Base-by-base conservation (phyloP, 202 grass and related monocot genomes). In the Bolboschoenoplectus hybrid region DNA sequence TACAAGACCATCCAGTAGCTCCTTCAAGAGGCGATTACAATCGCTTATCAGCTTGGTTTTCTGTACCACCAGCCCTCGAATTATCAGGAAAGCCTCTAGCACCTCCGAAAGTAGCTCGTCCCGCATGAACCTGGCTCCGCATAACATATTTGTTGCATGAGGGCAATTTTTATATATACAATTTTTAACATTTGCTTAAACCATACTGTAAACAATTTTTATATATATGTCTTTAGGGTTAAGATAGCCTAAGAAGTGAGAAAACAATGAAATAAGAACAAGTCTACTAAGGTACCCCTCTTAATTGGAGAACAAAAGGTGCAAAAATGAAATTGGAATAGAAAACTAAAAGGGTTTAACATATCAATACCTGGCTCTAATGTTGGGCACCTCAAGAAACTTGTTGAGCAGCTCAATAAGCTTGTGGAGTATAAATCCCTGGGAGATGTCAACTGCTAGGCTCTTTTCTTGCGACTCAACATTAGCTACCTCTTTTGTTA, bases 41-140 rank as follows among this genome's bases (percentile, higher is more conserved):
- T 98, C 96, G 81, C 89, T 94, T 88, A 98, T 98, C 81, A 98
- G 86, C 87, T 98, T 98, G 44, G 93, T 95, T 87, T 98, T 98
- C 67, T 98, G 96, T 62, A 98, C 91, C 88, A 98, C 90, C 69
- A 98, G 86, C 50, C 96, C 96, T 77, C 93, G 89, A 85, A 98
- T 95, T 84, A 95, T 91, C 75, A 98, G 81, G 87, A 94, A 93
- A 57, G 96, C 90, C 88, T 98, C 96, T n/a, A 95, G 82, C n/a
- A 92, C 88, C 78, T 95, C 90, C 56, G 93, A 98, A 36, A 98
- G 84, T 83, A 95, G 93, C 63, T 91, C 94, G 85, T 94, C 89
- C 44, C 85, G 83, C 91, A 98, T 98, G 84, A 98, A 98, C 79
- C 96, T 98, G 86, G 81, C 34, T 83, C 77, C 86, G 67, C 90